Percentiles rank a stretch among this genome's conserved stretches.
Conservation (phyloP, 441 rosid species). For the Gossypium davidsonii region DNA sequence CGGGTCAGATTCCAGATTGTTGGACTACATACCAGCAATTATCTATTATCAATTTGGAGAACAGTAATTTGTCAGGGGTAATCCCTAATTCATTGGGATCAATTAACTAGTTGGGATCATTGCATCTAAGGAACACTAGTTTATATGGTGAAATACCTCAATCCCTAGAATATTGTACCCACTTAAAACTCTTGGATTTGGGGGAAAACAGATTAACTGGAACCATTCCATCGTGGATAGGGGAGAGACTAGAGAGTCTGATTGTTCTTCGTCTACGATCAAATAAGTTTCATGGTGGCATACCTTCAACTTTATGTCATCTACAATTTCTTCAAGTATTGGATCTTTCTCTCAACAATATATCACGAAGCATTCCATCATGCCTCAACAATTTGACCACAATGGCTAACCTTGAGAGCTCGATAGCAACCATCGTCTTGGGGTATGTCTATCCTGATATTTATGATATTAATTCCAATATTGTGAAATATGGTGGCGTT, state of each 20-base stretch:
- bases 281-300: too few relatives aligned
- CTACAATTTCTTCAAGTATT: too few relatives aligned
- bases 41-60: constrained; percentile 9
- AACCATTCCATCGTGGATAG: not conserved
- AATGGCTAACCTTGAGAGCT: too few relatives aligned
- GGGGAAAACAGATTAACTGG: constrained; percentile 24
- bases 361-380: too few relatives aligned
- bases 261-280: too few relatives aligned
- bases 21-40: constrained; percentile 4
- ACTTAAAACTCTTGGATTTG: constrained; percentile 12
- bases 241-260: too few relatives aligned
- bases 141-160: constrained; percentile 24
- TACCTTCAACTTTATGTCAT: too few relatives aligned
- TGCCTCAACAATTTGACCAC: too few relatives aligned
- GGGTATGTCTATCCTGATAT: not conserved
- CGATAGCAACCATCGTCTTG: not conserved
- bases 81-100: not conserved
- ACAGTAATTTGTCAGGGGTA: constrained; percentile 16
- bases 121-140: constrained; percentile 21
- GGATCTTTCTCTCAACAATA: too few relatives aligned
- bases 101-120: not conserved
- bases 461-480: not conserved
- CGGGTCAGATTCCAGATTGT: constrained; percentile 20
- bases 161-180: constrained; percentile 16
- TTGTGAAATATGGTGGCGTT: accelerated